Base-by-base conservation (phyloP, 75 land plant species). In the Selaginella moellendorffii region DNA sequence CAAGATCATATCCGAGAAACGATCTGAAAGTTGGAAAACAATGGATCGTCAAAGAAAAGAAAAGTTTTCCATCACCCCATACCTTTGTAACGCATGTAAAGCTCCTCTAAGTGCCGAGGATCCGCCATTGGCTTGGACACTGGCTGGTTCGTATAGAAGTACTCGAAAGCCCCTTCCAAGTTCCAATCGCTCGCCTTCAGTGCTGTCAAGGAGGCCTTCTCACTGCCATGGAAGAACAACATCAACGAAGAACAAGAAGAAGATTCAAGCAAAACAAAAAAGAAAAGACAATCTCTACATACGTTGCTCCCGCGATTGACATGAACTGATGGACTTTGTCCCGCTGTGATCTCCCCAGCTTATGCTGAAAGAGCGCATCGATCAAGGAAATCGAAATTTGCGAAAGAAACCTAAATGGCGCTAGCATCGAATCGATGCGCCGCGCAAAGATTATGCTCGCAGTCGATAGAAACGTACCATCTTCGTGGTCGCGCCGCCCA, bases 241-340 rank as follows among this genome's bases (percentile, higher is more conserved):
- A n/a, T n/a, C n/a, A n/a, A 75, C 75, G 75, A 20, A 20, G 20
- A 59, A 63, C 27, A 30, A 25, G 28, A 61, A 24, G 24, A 26
- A 72, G 5, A 22, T 1, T 19, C 27, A 14, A 17, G 18, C 28
- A 26, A 30, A 29, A 56, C 23, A n/a, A 36, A 36, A 1, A 30
- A 31, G 17, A 0, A 24, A 28, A 30, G 2, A 31, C 1, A 19
- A 29, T 59, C 60, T 21, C 25, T 36, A 36, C 46, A 36, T 5
- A 92, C 97, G 76, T 88, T 5, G 95, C 66, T 27, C 97, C 97
- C 53, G 97, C 83, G 46, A 92, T 88, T 0, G 84, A 62, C 67
- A 88, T 79, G 67, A 92, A 88, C 62, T 92, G 97, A 77, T 88
- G 97, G 53, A 92, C 73, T 66, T 92, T 92, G 78, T 92, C 97